phyloP scores from a whole-genome alignment of 1,284 basidiomycete genomes.

The Psilocybe mexicana region DNA sequence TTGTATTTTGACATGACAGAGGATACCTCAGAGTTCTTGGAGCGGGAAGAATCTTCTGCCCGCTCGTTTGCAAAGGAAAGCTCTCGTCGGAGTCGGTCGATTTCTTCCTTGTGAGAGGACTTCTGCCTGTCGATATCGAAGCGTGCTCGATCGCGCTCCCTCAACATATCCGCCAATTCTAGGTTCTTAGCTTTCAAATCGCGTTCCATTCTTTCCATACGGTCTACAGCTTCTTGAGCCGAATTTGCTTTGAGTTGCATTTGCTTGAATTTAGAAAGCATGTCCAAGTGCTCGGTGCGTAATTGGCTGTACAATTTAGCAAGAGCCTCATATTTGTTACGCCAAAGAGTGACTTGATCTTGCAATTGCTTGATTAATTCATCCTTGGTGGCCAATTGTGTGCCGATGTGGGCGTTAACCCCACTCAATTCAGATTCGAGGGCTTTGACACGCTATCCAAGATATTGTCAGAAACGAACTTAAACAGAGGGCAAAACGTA shows the following conservation, averaged over 20 bases:
- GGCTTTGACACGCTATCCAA: constrained; percentile 85
- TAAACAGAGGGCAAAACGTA: constrained; percentile 39
- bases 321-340: constrained; percentile 98
- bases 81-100: constrained; percentile 92
- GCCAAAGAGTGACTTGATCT: constrained; percentile 96
- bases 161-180: constrained; percentile 98
- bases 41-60: constrained; percentile 89
- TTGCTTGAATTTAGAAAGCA: constrained; percentile 96
- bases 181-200: constrained; percentile 98
- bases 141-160: constrained; percentile 93
- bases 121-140: constrained; percentile 98
- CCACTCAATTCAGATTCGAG: constrained; percentile 89
- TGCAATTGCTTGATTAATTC: constrained; percentile 95
- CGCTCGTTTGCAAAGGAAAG: constrained; percentile 97
- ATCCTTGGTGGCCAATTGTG: constrained; percentile 92
- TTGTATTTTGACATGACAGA: constrained; percentile 92
- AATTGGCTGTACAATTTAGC: constrained; percentile 99
- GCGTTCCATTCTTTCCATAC: constrained; percentile 99
- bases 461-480: constrained; percentile 4
- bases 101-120: constrained; percentile 92
- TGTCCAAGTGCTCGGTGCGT: constrained; percentile 95
- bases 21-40: constrained; percentile 93
- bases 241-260: constrained; percentile 98
- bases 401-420: constrained; percentile 79
- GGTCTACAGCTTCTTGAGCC: constrained; percentile 98